Percentiles rank a stretch among this genome's conserved stretches.
Evolutionary conservation across 768 basidiomycete genomes (phyloP).

Genomic region (Rhodocollybia butyracea): DNA sequence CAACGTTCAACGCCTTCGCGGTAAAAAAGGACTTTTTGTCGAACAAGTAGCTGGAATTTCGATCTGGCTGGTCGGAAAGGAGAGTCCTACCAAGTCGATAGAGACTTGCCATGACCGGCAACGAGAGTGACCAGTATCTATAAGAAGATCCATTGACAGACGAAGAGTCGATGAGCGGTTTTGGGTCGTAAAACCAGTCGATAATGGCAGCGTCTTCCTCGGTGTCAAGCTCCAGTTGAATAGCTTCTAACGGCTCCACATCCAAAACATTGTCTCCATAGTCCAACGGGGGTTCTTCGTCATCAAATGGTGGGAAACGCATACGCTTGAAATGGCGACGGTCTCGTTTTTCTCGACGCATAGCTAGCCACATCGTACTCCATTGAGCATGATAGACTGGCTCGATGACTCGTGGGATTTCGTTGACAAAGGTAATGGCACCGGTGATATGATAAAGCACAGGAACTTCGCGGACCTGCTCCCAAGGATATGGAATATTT

Average conservation of each 20-base stretch:
- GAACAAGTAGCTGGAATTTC: conserved; percentile 89
- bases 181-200: conserved; percentile 99
- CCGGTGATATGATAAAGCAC: conserved; percentile 99
- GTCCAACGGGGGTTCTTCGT: conserved; percentile 97
- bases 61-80: conserved; percentile 89
- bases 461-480: conserved; percentile 98
- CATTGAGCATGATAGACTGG: conserved; percentile 99
- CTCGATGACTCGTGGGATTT: conserved; percentile 94
- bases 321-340: conserved; percentile 99
- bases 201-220: conserved; percentile 89
- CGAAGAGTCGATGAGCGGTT: conserved; percentile 88
- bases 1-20: conserved; percentile 95
- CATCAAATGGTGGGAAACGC: conserved; percentile 99
- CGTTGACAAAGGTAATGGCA: conserved; percentile 99
- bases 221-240: conserved; percentile 91
- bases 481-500: conserved; percentile 97
- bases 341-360: conserved; percentile 98
- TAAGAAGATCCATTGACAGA: conserved; percentile 92
- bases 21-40: conserved; percentile 98
- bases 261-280: conserved; percentile 99
- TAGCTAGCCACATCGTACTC: conserved; percentile 99
- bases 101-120: conserved; percentile 96
- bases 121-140: conserved; percentile 85
- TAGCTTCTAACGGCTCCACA: conserved; percentile 96
- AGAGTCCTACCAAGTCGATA: conserved; percentile 94